Base-by-base conservation (phyloP, 148 eudicot genomes). In the Fagopyrum tataricum region DNA sequence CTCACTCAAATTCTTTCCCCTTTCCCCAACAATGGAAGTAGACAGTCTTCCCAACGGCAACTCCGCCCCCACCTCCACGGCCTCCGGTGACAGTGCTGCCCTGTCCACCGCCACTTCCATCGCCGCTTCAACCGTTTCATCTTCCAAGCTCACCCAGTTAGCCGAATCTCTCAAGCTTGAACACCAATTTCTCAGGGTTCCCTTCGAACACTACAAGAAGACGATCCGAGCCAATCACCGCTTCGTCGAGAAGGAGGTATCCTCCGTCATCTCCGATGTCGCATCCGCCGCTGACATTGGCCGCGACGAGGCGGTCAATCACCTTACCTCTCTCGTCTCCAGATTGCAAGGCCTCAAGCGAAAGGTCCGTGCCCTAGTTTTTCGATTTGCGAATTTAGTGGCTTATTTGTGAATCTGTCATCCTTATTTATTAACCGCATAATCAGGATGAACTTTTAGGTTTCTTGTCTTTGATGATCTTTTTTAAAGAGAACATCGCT, bases 201-300 rank as follows among this genome's bases (percentile, higher is more conserved):
- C 99, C 6, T 92, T 95, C 81, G 99, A 95, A 77, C 89, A 95
- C 81, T 95, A 88, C 85, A 95, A 88, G 85, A 95, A 88, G 85
- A 87, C 90, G 78, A 90, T 95, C 79, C 89, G 97, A 44, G 77
- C 86, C 18, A 88, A 90, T 73, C 92, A 95, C 70, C 97, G 99
- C 15, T 44, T 82, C 75, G 78, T 88, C 73, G 99, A 95, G 79
- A 95, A 95, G 77, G 99, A 92, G 51, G 80, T 92, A 17, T 83
- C 90, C 43, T 83, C 92, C 59, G 87, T 90, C 39, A 82, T 95
- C 18, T 84, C 90, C 49, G 85, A 85, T 43, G 86, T 95, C 14
- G 80, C 84, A 62, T 74, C 85, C 31, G 82, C 80, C 44, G 81
- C 48, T 56, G 84, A 85, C 49, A 75, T 88, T 13, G 78, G 87